A percentile compares a stretch with the other conserved stretches of the same genome.
These are phyloP conservation scores for Gynandropsis gynandra DNA, from an alignment of 345 rosid genomes.

Conservation along the genomic window DNA sequence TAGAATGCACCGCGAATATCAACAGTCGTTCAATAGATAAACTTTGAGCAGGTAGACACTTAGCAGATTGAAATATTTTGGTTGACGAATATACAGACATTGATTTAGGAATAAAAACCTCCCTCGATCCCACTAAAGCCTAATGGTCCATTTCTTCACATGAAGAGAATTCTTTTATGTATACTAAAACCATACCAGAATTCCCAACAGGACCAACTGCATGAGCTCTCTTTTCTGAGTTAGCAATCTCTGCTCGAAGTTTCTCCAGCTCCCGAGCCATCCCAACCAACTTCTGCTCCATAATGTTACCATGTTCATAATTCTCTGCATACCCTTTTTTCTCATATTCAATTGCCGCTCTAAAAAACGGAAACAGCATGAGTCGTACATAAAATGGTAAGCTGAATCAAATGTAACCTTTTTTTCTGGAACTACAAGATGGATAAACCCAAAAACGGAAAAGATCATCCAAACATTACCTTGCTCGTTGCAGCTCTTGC, in stretches of 20 bases:
- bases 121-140: background rate
- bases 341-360: conserved; percentile 88
- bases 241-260: conserved; percentile 89
- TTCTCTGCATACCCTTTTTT: conserved; percentile 97
- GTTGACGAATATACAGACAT: background rate
- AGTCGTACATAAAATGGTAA: background rate
- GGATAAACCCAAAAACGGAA: background rate
- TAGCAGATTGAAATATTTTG: background rate
- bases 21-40: too few species aligned
- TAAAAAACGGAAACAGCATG: conserved; percentile 21
- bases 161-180: conserved; percentile 11
- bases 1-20: background rate
- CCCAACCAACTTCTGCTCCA: conserved; percentile 86
- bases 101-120: background rate
- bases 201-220: conserved; percentile 43
- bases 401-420: too few species aligned
- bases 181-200: conserved; percentile 33
- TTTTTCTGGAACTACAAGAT: background rate
- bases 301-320: conserved; percentile 81
- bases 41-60: too few species aligned
- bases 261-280: conserved; percentile 96
- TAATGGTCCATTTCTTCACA: too few species aligned
- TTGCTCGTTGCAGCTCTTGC: conserved; percentile 86
- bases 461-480: conserved; percentile 33
- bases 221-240: conserved; percentile 69